Evolutionary conservation across 805 yeast genomes (phyloP), one percentile per base, ranked within the genome.

Genomic region (Lachancea sp.): DNA sequence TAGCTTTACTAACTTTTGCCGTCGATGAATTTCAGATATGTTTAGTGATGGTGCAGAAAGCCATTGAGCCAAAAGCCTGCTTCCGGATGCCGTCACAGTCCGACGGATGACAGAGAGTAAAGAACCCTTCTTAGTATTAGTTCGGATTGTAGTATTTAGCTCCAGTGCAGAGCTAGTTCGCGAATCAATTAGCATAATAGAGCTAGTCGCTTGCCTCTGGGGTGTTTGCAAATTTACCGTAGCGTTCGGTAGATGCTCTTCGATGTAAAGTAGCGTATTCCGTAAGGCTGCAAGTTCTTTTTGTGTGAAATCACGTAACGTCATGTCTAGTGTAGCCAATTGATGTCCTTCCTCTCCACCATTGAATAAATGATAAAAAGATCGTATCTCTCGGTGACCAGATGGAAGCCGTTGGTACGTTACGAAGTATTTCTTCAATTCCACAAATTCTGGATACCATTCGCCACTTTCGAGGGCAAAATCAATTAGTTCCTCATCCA

Each of bases 51-150:
- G 98, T 2, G 86, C 77, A 19, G 84, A 70, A 4, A 90, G 63
- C 96, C 97, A 87, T 38, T 80, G 78, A 6, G 80, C 74, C 9
- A 92, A 63, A n/a, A 83, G 54, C 30, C 97, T 66, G 0, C 95
- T 67, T 0, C 97, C 97, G 0, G 92, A 78, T 1, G 80, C 70
- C 0, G 97, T 87, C 3, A 74, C 76, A 0, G 97, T 90, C 38
- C 82, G 65, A 43, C 77, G 74, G 3, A 92, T 72, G 0, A 83
- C 72, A n/a, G 77, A 74, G 4, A 85, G 65, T 17, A 90, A 60
- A 0, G 95, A 79, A 0, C 95, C 95, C 6, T 70, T 71, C n/a
- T 61, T 65, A 12, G 76, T 70, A 11, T 72, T 71, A 8, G 75
- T 73, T 42, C 84, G 62, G 5, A 77, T 72, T 0, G 86, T 78